Evolutionary conservation across 2,329 filamentous ascomycete species (phyloP), one percentile per base, ranked within the genome.

Genomic region (Sporothrix humicola): DNA sequence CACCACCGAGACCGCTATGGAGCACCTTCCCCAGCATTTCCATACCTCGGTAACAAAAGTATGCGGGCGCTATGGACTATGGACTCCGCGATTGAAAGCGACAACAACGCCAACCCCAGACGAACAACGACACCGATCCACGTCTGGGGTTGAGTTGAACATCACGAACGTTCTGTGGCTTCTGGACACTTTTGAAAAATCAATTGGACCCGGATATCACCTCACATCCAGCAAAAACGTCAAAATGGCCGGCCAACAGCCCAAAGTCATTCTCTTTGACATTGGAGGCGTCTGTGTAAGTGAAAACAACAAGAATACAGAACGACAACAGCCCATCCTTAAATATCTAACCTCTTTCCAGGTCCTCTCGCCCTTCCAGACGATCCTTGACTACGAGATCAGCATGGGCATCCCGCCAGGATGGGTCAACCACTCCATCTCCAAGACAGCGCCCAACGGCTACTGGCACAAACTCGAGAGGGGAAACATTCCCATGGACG

Each of bases 231-330:
- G 42, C 26, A 1, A 6, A 20, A 54, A 26, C 26, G 42, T 56
- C 50, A 76, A 79, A 52, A 87, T 87, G 85, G 76, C 83, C 9
- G 76, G 79, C 61, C 79, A 79, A 56, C 85, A 85, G 73, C 92
- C 93, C 44, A 92, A 92, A 78, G 93, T 93, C 72, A 84, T 97
- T 46, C 86, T 99, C 26, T 98, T 98, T 81, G 96, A 99, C 82
- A 96, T 99, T 77, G 96, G 96, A 54, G 96, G 96, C 75, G 96
- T 99, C 78, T 97, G 94, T 87, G 95, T 97, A 91, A 86, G 93
- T 90, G 75, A 46, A 50, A 37, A 50, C 8, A 20, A 7, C 2
- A 13, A 54, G 15, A 7, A 48, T n/a, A 56, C 17, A 52, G 23
- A 66, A 77, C 78, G 71, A 78, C 69, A 8, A 46, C 9, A 9